phyloP scores from a whole-genome alignment of 176 grass and related monocot genomes.

The Tuctoria greenei region DNA sequence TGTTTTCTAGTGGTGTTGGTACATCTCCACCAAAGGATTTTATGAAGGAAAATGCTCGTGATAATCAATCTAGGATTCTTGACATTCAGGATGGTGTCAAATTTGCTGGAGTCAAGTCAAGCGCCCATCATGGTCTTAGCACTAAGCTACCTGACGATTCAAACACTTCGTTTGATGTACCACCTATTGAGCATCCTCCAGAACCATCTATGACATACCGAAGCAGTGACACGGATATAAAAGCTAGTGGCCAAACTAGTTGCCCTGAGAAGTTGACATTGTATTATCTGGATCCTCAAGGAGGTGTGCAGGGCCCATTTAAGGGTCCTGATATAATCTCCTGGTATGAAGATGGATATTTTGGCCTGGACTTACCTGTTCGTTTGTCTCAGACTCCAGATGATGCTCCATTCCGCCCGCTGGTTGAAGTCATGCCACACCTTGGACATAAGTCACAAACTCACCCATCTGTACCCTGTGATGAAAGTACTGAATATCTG shows the following conservation, averaged over 20 bases:
- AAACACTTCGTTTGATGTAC: conserved; percentile 50
- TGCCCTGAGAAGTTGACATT: conserved; percentile 80
- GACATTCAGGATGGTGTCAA: conserved; percentile 31
- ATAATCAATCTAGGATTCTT: conserved; percentile 15
- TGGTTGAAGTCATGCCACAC: conserved; percentile 85
- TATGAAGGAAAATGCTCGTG: conserved; percentile 15
- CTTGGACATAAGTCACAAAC: conserved; percentile 55
- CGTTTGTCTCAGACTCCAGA: conserved; percentile 68
- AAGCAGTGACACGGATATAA: conserved; percentile 31
- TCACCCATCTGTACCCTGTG: conserved; percentile 7
- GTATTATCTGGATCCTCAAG: conserved; percentile 93
- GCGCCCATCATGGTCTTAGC: conserved; percentile 37
- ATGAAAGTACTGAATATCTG: conserved; percentile 42
- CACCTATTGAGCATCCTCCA: conserved; percentile 23
- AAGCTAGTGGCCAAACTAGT: conserved; percentile 37
- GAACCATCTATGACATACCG: neutral
- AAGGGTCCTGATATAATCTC: conserved; percentile 80
- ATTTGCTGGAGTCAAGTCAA: conserved; percentile 25
- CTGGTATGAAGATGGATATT: conserved; percentile 95
- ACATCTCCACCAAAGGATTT: conserved; percentile 15
- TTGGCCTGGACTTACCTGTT: conserved; percentile 84
- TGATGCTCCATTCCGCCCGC: conserved; percentile 60
- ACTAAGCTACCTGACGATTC: conserved; percentile 58
- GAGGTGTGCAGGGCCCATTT: conserved; percentile 91
- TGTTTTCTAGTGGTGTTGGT: conserved; percentile 22